Evolutionary conservation across 768 basidiomycete genomes (phyloP).

Genomic region (Naematelia encephala): DNA sequence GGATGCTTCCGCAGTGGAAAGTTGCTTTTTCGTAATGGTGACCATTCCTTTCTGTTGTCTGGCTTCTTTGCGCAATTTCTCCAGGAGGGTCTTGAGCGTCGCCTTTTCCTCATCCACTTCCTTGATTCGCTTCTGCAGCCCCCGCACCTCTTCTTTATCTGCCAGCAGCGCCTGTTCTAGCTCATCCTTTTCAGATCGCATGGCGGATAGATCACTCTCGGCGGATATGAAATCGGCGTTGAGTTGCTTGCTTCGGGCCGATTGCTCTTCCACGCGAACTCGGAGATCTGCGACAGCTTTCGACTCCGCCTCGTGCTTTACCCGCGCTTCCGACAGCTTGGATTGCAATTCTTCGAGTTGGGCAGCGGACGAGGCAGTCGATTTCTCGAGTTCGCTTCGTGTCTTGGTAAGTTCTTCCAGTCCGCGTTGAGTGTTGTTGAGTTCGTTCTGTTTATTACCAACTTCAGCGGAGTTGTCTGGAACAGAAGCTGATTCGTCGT

Average conservation of each 20-base stretch:
- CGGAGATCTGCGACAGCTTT: slow-evolving; percentile 64
- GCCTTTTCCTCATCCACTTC: slow-evolving; percentile 72
- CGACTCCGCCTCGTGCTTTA: slow-evolving; percentile 79
- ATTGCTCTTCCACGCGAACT: slow-evolving; percentile 67
- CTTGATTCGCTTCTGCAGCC: slow-evolving; percentile 73
- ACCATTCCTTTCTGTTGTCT: slow-evolving; percentile 93
- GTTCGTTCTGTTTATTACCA: slow-evolving; percentile 79
- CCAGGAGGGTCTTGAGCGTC: slow-evolving; percentile 66
- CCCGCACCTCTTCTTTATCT: slow-evolving; percentile 89
- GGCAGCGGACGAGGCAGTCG: slow-evolving; percentile 64
- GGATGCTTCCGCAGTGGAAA: slow-evolving; percentile 76
- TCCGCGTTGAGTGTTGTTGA: slow-evolving; percentile 72
- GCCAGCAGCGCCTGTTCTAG: slow-evolving; percentile 78
- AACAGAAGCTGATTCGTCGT: slow-evolving; percentile 39
- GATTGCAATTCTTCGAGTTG: slow-evolving; percentile 77
- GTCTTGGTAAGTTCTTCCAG: slow-evolving; percentile 66
- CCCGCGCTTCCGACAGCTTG: slow-evolving; percentile 77
- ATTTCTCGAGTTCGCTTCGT: slow-evolving; percentile 63
- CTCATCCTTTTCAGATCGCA: slow-evolving; percentile 85
- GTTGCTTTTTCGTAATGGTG: slow-evolving; percentile 91
- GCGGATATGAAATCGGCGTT: slow-evolving; percentile 77
- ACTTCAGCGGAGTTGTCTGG: slow-evolving; percentile 75
- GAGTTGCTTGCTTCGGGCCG: slow-evolving; percentile 66
- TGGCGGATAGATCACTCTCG: slow-evolving; percentile 85
- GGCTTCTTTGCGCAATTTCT: slow-evolving; percentile 84